Percentiles rank a stretch among this genome's conserved stretches.
Evolutionary conservation across 495 filamentous ascomycete species (phyloP).

Genomic region (Xylaria acuta): DNA sequence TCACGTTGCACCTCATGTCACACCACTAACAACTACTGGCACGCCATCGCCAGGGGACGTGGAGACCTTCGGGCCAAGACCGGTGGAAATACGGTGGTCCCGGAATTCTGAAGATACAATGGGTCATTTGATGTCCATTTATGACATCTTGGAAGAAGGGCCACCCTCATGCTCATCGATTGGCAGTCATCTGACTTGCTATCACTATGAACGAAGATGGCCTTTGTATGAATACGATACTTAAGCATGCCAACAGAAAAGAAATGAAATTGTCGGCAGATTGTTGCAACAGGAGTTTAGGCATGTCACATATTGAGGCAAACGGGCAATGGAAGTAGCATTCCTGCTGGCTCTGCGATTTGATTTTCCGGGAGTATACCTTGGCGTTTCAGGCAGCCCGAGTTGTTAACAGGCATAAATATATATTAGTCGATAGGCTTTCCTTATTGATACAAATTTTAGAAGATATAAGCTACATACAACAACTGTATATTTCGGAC

Average conservation of each 20-base stretch:
- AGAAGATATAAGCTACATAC: too few species aligned
- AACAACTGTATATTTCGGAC: not conserved
- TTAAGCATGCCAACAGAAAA: not conserved
- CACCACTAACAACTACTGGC: conserved; percentile 15
- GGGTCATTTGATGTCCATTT: conserved; percentile 34
- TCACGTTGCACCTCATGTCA: conserved; percentile 30
- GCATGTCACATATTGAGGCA: not conserved
- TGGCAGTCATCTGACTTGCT: not conserved
- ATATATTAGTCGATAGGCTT: not conserved
- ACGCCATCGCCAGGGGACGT: conserved; percentile 23
- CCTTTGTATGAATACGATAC: conserved; percentile 6
- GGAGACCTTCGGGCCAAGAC: conserved; percentile 35
- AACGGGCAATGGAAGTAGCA: not conserved
- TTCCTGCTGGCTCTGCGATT: not conserved
- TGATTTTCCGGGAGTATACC: not conserved
- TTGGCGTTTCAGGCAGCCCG: not conserved
- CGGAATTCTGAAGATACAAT: conserved; percentile 33
- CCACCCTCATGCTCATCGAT: conserved; percentile 23
- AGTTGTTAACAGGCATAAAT: not conserved
- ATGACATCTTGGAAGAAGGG: conserved; percentile 35
- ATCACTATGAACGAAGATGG: not conserved
- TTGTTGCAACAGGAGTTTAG: conserved; percentile 8
- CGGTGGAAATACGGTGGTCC: conserved; percentile 26
- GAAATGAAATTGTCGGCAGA: not conserved
- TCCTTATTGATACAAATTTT: not conserved